These are phyloP conservation scores for Gyrodon lividus DNA, from an alignment of 768 basidiomycete species.

Conservation along the genomic window DNA sequence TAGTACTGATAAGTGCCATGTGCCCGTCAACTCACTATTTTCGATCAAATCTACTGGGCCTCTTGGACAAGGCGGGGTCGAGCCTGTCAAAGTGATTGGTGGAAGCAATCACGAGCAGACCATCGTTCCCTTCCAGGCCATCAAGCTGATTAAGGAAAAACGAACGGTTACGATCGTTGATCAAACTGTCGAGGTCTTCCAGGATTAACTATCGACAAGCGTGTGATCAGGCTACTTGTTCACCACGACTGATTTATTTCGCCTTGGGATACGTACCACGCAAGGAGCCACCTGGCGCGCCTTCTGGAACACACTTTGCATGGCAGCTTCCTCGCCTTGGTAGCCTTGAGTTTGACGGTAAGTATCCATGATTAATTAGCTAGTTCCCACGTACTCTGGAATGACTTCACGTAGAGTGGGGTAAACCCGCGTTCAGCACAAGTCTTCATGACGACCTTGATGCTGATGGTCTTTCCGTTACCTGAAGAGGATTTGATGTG, in stretches of 20 bases:
- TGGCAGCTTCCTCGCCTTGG: constrained; percentile 63
- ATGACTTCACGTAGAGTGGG: constrained; percentile 81
- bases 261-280: constrained; percentile 51
- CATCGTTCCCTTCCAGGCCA: constrained; percentile 77
- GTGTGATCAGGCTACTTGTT: not conserved
- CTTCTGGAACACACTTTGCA: constrained; percentile 66
- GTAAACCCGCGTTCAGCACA: constrained; percentile 60
- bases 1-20: not conserved
- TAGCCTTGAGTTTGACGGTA: constrained; percentile 38
- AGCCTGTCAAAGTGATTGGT: constrained; percentile 85
- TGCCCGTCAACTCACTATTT: constrained; percentile 61
- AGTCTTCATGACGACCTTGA: constrained; percentile 80
- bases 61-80: constrained; percentile 71
- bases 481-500: constrained; percentile 38
- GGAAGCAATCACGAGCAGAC: constrained; percentile 72
- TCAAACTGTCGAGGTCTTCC: constrained; percentile 76
- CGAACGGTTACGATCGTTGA: constrained; percentile 74
- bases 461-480: constrained; percentile 81
- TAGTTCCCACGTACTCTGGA: constrained; percentile 50
- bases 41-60: constrained; percentile 84
- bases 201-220: constrained; percentile 33
- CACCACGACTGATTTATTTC: constrained; percentile 26
- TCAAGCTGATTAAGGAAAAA: constrained; percentile 90
- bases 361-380: constrained; percentile 1
- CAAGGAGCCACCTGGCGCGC: constrained; percentile 72